phyloP scores from a whole-genome alignment of 192 early-diverging fungal genomes.

The Backusella australiensis region DNA sequence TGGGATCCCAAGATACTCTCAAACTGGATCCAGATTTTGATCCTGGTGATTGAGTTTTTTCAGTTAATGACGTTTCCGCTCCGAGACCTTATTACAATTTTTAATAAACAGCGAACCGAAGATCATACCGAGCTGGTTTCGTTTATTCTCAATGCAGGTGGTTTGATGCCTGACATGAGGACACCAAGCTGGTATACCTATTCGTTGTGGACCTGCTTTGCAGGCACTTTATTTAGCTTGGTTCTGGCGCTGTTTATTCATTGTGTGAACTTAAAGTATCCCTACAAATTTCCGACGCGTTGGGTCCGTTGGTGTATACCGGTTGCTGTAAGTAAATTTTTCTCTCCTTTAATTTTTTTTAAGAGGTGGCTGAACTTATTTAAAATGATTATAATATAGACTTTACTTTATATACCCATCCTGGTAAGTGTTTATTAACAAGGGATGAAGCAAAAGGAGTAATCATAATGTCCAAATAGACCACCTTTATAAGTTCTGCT shows the following conservation, averaged over 20 bases:
- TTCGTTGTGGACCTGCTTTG: slow-evolving; percentile 46
- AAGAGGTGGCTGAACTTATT: not conserved
- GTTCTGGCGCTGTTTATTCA: slow-evolving; percentile 41
- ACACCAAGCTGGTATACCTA: slow-evolving; percentile 52
- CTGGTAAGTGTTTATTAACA: slow-evolving; percentile 23
- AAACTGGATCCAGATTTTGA: slow-evolving; percentile 71
- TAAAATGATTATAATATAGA: slow-evolving; percentile 22
- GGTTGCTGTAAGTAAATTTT: slow-evolving; percentile 6
- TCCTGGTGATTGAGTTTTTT: slow-evolving; percentile 73
- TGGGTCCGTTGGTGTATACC: slow-evolving; percentile 49
- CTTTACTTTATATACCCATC: slow-evolving; percentile 43
- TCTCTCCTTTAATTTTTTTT: not conserved
- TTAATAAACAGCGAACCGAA: slow-evolving; percentile 8
- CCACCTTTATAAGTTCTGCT: slow-evolving; percentile 39
- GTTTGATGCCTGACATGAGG: slow-evolving; percentile 48
- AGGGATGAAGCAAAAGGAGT: not conserved
- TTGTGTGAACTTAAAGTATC: slow-evolving; percentile 40
- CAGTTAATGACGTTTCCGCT: slow-evolving; percentile 79
- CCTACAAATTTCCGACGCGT: slow-evolving; percentile 38
- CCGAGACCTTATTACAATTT: slow-evolving; percentile 59
- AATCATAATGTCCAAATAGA: slow-evolving; percentile 13
- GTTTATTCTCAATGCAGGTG: slow-evolving; percentile 53
- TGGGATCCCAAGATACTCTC: slow-evolving; percentile 44
- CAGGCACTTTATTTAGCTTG: slow-evolving; percentile 32
- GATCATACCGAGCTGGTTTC: slow-evolving; percentile 52